These are phyloP conservation scores for Aspergillus asperescens DNA, from an alignment of 495 filamentous ascomycete genomes.

Conservation along the genomic window DNA sequence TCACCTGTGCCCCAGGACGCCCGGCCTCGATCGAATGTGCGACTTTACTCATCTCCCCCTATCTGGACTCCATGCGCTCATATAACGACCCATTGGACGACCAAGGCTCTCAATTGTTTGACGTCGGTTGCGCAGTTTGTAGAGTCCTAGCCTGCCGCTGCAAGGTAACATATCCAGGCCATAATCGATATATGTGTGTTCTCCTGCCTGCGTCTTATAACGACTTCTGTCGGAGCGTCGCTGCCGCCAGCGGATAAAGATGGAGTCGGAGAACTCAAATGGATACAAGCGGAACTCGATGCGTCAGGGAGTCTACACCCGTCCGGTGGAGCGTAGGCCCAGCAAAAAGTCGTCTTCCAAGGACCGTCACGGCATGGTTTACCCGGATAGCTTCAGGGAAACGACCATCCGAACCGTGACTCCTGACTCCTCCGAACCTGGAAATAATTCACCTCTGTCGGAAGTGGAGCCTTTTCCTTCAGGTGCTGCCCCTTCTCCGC, in stretches of 20 bases:
- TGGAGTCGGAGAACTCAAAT: constrained; percentile 44
- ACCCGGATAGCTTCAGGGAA: constrained; percentile 48
- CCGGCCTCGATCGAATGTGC: constrained; percentile 35
- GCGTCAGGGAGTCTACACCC: constrained; percentile 40
- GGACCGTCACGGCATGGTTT: constrained; percentile 50
- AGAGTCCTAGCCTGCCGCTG: constrained; percentile 24
- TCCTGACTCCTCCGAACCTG: constrained; percentile 38
- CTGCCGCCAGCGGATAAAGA: constrained; percentile 25
- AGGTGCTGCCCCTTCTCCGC: constrained; percentile 39
- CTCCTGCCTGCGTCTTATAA: constrained; percentile 16
- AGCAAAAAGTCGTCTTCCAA: constrained; percentile 52
- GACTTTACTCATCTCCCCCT: constrained; percentile 21
- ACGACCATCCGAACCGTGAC: constrained; percentile 46
- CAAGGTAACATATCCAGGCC: constrained; percentile 24
- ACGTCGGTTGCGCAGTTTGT: constrained; percentile 32
- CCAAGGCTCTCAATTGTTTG: constrained; percentile 34
- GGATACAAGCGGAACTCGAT: constrained; percentile 41
- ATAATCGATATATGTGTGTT: constrained; percentile 16
- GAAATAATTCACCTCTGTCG: constrained; percentile 38
- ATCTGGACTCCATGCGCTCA: constrained; percentile 45
- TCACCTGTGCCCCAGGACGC: constrained; percentile 28
- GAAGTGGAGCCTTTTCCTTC: constrained; percentile 36
- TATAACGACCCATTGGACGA: constrained; percentile 34
- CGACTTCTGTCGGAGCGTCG: constrained; percentile 20
- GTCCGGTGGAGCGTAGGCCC: constrained; percentile 44